phyloP scores from a whole-genome alignment of 345 rosid genomes.

The Rhodamnia argentea region DNA sequence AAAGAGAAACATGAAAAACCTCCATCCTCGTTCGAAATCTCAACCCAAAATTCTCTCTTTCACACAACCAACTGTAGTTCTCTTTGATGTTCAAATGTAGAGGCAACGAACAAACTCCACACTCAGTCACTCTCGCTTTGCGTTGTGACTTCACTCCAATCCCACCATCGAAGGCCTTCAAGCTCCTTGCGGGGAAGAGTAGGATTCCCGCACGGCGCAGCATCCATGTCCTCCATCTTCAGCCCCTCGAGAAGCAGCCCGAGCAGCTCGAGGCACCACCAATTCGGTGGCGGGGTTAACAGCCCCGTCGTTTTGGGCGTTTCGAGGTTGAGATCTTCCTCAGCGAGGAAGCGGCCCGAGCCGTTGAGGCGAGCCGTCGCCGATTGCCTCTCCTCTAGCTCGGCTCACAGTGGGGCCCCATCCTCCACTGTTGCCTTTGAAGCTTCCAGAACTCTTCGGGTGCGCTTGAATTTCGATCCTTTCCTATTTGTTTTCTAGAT shows the following conservation, averaged over 20 bases:
- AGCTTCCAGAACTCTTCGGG: constrained; percentile 94
- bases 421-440: constrained; percentile 33
- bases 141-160: background rate
- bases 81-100: constrained; percentile 14
- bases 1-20: background rate
- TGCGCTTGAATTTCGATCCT: constrained; percentile 20
- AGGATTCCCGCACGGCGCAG: background rate
- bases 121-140: background rate
- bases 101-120: background rate
- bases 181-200: background rate
- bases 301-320: constrained; percentile 13
- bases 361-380: constrained; percentile 90
- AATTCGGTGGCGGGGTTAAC: constrained; percentile 8
- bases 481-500: background rate
- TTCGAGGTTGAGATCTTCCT: constrained; percentile 83
- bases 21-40: background rate
- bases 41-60: background rate
- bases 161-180: background rate
- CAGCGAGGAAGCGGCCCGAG: constrained; percentile 83
- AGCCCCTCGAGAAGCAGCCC: constrained; percentile 61
- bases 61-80: background rate
- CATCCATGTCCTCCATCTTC: constrained; percentile 38
- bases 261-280: constrained; percentile 51
- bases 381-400: constrained; percentile 60
- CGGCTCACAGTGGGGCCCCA: constrained; percentile 39